Conservation (phyloP, 139 green algal species). For the Edaphochlamys debaryana region DNA sequence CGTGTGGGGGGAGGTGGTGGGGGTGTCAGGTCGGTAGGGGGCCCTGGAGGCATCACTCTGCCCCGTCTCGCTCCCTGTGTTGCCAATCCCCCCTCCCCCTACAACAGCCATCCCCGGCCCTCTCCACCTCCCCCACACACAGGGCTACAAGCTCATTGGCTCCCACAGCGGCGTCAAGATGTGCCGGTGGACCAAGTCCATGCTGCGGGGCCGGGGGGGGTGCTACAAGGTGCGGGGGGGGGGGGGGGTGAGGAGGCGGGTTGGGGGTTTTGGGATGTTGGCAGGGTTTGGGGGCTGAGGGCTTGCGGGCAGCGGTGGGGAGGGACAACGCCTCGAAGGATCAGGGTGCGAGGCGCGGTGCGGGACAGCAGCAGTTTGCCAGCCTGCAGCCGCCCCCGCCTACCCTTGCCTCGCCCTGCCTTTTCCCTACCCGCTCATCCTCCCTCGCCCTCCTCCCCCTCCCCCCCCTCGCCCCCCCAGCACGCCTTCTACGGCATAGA, state of each 20-base stretch:
- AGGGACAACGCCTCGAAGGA: no score
- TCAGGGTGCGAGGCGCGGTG: no score
- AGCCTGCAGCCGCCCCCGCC: no score
- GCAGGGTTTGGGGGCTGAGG: no score
- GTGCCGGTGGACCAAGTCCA: constrained; percentile 83
- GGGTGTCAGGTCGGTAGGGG: no score
- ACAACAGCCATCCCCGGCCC: neutral
- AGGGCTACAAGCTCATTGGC: constrained; percentile 88
- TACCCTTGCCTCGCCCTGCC: no score
- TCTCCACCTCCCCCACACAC: neutral
- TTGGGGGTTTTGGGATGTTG: no score
- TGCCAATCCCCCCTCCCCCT: no score
- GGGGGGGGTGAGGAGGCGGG: neutral
- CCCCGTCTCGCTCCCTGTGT: neutral
- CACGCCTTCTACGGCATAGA: constrained; percentile 92
- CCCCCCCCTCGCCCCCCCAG: neutral
- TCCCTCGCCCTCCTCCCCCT: neutral
- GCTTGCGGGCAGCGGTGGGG: no score
- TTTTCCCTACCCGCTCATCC: no score
- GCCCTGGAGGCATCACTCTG: no score
- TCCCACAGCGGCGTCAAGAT: constrained; percentile 89
- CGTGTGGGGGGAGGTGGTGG: no score
- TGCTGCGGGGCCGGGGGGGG: constrained; percentile 73
- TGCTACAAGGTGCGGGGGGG: constrained; percentile 44
- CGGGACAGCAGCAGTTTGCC: neutral